Base-by-base conservation (phyloP, 108 stramenopile genomes). In the Nitzschia palea region DNA sequence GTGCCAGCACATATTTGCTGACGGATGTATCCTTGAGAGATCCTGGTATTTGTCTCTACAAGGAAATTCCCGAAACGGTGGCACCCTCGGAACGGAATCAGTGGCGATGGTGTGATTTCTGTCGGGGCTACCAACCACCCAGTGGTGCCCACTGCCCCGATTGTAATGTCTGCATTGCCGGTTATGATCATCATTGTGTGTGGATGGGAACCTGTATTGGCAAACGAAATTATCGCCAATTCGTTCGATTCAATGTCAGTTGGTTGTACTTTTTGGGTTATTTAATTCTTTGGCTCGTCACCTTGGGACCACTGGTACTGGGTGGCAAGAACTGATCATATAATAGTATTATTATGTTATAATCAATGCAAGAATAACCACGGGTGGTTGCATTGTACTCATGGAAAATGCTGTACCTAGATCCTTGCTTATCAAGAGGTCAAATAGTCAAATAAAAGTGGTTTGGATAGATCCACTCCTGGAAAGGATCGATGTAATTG, bases 201-300 rank as follows among this genome's bases (percentile, higher is more conserved):
- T 96, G 95, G 95, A 92, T 90, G 82, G 95, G 95, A 43, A 70
- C 78, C 14, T 91, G 89, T 58, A 94, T 96, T 63, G 95, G 95
- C 12, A 78, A 83, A 52, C 80, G 70, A 65, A 96, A 90, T 67
- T 83, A 89, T 29, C 76, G 70, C 25, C 74, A 79, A 27, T 96
- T 96, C 62, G 50, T 93, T 57, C 50, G 60, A 23, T 96, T 96
- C 67, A 93, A 93, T 73, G 42, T 93, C 26, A 70, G 76, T 1
- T 90, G 91, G 87, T 67, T 96, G 48, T 79, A 70, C 50, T 89
- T 89, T 65, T 50, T 91, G 15, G 35, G 79, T 4, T 95, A 88
- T 57, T 58, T 70, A 1, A 70, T 93, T 30, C 66, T 83, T 33
- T 95, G 93, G 89, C 75, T 94, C 0, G 37, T 70, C 2, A 61